Evolutionary conservation across 2,329 filamentous ascomycete species (phyloP), one percentile per base, ranked within the genome.

Genomic region (Epichloe gansuensis): DNA sequence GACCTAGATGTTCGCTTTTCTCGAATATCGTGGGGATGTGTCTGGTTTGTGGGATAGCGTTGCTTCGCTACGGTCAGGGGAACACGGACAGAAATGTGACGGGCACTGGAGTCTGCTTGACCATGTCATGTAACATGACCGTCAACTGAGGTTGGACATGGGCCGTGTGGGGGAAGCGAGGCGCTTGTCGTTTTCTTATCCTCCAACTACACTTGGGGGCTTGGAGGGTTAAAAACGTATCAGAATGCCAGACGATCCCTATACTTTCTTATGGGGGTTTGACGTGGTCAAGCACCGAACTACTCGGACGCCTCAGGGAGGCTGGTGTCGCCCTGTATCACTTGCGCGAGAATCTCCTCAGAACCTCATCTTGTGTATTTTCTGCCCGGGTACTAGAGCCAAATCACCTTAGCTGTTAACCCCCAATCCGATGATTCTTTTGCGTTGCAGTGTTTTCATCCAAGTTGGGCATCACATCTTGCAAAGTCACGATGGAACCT

Each of bases 1-100:
- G 39, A 46, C 46, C 37, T 52, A 51, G 50, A 54, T 56, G 43
- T 42, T 53, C 48, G 41, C 47, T 38, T 50, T 25, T 34, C 45
- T 52, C 25, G 42, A 46, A 50, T 46, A 12, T 34, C 42, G 13
- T 23, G 23, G 50, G 28, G 31, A 43, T 34, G 13, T 43, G 23
- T 28, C 21, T 8, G 38, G 13, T 44, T 47, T 41, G 28, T 41
- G 38, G 46, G 42, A 41, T 11, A 35, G 52, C 21, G 15, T 34
- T 46, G 35, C 15, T 44, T 31, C 39, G 17, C 21, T 31, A 39
- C 23, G 21, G 15, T 17, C 21, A 41, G 12, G 39, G 47, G 34
- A 31, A 48, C 21, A 25, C 6, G 34, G 39, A 25, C 17, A 34
- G 31, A 7, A 42, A 38, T 15, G 15, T 34, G 44, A 38, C 28